Base-by-base conservation (phyloP, 1,284 basidiomycete species). In the Erythrobasidium hasegawianum region DNA sequence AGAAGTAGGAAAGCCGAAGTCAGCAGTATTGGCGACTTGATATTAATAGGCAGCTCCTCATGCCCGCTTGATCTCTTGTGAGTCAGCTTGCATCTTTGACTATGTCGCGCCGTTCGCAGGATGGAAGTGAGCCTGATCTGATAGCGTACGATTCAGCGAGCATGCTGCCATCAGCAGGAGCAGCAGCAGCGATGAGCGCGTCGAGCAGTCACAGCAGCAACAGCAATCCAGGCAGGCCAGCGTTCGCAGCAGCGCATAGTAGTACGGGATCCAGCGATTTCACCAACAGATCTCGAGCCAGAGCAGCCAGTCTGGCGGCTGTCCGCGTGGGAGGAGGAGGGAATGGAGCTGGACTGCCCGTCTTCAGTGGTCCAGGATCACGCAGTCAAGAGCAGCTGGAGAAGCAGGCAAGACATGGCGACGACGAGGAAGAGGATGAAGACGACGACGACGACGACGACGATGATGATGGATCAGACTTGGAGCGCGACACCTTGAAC, bases 401-500 rank as follows among this genome's bases (percentile, higher is more conserved):
- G 3, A 14, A 27, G 50, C 4, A 7, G 16, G 50, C 24, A 40
- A 39, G 55, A 5, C 22, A 29, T 18, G 38, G 49, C 16, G 39
- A 55, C 9, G n/a, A 16, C 14, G 54, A 50, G 8, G 7, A 45
- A 8, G 33, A 41, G 22, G 3, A 10, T 7, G 39, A 64, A 9
- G 54, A 64, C 2, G 41, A 50, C 29, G 64, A 67, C n/a, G 64
- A 67, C 29, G 64, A 59, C 39, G 64, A 67, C 24, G 64, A 49
- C 8, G 54, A 65, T 18, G 54, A 56, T 7, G 57, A 59, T n/a
- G 64, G 47, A 13, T 40, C 26, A 33, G 52, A 43, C 20, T 49
- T 67, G 13, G 64, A 59, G 52, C 54, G 59, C 39, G 64, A 67
- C 41, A 67, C 64, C 8, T 18, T 67, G 7, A 67, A 67, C 50